Evolutionary conservation across 2,329 filamentous ascomycete genomes (phyloP).

Genomic region (Canariomyces notabilis): DNA sequence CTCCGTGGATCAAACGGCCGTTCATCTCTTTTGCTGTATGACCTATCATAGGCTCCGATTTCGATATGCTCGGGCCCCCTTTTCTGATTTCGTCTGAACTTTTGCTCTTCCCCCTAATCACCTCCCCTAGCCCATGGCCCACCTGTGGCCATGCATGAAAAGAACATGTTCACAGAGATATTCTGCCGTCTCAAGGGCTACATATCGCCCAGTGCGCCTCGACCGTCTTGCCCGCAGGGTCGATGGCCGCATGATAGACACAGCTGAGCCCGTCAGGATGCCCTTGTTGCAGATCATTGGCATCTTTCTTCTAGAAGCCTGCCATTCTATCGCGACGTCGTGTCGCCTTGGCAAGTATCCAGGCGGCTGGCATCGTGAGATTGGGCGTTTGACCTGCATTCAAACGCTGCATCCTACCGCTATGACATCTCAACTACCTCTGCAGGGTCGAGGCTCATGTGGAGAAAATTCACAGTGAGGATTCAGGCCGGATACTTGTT

Average conservation of each 20-base stretch:
- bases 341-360: background rate
- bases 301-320: conserved; percentile 20
- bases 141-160: conserved; percentile 14
- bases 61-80: background rate
- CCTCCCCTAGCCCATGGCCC: background rate
- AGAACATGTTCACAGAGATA: conserved; percentile 19
- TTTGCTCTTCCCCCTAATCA: too few relatives aligned
- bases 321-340: conserved; percentile 5
- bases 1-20: conserved; percentile 22
- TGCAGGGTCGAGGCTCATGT: conserved; percentile 13
- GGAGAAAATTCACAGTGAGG: conserved; percentile 11
- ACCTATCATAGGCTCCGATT: background rate
- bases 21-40: conserved; percentile 20
- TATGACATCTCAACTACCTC: conserved; percentile 13
- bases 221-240: background rate
- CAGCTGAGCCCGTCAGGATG: conserved; percentile 5
- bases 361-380: conserved; percentile 1
- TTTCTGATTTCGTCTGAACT: conserved; percentile 18
- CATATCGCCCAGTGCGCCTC: background rate
- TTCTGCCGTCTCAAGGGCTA: conserved; percentile 20
- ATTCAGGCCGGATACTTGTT: background rate
- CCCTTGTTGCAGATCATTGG: background rate
- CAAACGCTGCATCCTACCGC: conserved; percentile 18
- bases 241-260: conserved; percentile 12
- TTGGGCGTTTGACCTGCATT: background rate